These are phyloP conservation scores for Gynochthodes officinalis DNA, from an alignment of 257 asterid genomes.

Conservation along the genomic window DNA sequence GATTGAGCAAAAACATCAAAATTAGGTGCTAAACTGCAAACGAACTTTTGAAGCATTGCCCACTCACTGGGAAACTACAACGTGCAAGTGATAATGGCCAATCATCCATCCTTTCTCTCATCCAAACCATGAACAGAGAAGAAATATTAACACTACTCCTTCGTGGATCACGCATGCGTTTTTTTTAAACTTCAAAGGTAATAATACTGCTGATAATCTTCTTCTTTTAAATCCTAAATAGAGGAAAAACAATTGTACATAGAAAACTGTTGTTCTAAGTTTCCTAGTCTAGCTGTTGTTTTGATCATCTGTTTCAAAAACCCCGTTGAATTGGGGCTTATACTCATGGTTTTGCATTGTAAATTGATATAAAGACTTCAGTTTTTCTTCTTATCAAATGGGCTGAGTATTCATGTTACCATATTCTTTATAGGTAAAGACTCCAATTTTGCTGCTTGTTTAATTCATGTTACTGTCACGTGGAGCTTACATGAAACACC, in stretches of 20 bases:
- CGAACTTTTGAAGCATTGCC: not conserved
- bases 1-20: not conserved
- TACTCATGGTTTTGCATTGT: not conserved
- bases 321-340: not conserved
- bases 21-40: not conserved
- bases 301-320: not conserved
- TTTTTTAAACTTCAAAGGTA: not conserved
- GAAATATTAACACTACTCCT: not conserved
- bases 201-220: not conserved
- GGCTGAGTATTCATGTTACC: not conserved
- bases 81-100: slow-evolving; percentile 17
- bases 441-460: too few species aligned
- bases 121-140: slow-evolving; percentile 7
- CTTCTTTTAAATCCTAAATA: not conserved
- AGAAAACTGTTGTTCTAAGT: not conserved
- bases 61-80: not conserved
- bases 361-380: not conserved
- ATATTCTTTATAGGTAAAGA: not conserved
- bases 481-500: not conserved
- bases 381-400: not conserved
- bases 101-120: slow-evolving; percentile 15
- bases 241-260: not conserved
- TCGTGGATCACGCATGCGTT: not conserved
- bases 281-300: not conserved
- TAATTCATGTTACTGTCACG: too few species aligned